phyloP scores from a whole-genome alignment of 148 eudicot species.

The Pharnaceum exiguum region DNA sequence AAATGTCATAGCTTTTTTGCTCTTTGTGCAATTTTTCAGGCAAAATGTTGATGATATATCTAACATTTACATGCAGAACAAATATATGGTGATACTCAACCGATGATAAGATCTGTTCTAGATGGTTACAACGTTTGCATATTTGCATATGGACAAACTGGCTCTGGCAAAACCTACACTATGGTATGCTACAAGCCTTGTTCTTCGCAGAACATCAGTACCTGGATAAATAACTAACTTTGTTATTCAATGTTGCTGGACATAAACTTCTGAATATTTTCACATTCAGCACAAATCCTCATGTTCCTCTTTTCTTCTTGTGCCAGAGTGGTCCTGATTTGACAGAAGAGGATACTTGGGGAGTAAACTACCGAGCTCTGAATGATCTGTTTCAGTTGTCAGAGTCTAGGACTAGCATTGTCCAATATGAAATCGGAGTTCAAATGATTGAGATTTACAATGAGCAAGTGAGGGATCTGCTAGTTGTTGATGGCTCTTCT shows the following conservation, averaged over 20 bases:
- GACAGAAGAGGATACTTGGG: conserved; percentile 79
- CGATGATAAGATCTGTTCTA: conserved; percentile 79
- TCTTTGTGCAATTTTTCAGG: too few relatives aligned
- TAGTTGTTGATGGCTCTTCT: conserved; percentile 73
- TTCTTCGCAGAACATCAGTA: too few relatives aligned
- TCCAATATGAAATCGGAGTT: conserved; percentile 81
- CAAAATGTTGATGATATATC: neutral
- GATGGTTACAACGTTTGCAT: conserved; percentile 95
- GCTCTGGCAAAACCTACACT: conserved; percentile 98
- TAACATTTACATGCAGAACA: conserved; percentile 48
- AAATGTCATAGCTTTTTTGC: too few relatives aligned
- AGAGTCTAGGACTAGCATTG: conserved; percentile 45
- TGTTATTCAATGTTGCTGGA: too few relatives aligned
- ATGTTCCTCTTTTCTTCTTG: neutral
- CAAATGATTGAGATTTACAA: conserved; percentile 98
- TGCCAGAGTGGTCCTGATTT: conserved; percentile 93
- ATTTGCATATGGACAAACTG: conserved; percentile 97
- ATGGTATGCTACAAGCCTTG: conserved; percentile 49
- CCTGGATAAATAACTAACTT: too few relatives aligned
- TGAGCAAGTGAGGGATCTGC: conserved; percentile 93
- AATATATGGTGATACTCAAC: conserved; percentile 84
- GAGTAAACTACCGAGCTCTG: conserved; percentile 87
- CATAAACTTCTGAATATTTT: too few relatives aligned
- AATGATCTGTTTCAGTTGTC: conserved; percentile 78
- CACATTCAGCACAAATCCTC: too few relatives aligned